A percentile compares a stretch with the other conserved stretches of the same genome.
Conservation (phyloP, 192 early-diverging fungal genomes). For the Mortierella alpina region DNA sequence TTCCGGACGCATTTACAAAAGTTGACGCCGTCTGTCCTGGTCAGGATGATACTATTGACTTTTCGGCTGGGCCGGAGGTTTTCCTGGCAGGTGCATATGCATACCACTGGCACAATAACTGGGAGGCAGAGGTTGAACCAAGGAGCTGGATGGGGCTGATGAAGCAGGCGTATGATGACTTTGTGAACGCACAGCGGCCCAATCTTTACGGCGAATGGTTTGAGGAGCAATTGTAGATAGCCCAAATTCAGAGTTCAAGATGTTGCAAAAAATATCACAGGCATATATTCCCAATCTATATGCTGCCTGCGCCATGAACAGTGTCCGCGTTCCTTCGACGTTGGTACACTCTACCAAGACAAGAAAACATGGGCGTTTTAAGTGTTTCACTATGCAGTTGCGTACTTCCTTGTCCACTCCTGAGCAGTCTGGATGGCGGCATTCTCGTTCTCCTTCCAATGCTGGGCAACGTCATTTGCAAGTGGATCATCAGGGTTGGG, state of each 20-base stretch:
- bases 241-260: background rate
- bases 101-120: slow-evolving; percentile 56
- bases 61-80: slow-evolving; percentile 35
- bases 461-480: slow-evolving; percentile 98
- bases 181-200: slow-evolving; percentile 26
- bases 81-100: slow-evolving; percentile 49
- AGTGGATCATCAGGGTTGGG: slow-evolving; percentile 99
- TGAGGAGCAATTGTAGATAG: background rate
- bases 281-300: no score
- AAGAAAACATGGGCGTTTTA: background rate
- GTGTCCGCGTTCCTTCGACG: no score
- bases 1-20: slow-evolving; percentile 27
- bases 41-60: background rate
- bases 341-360: background rate
- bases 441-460: slow-evolving; percentile 98
- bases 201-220: slow-evolving; percentile 55
- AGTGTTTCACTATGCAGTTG: slow-evolving; percentile 27
- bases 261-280: no score
- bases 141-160: slow-evolving; percentile 52
- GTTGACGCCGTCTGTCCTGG: slow-evolving; percentile 23
- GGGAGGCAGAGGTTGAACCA: slow-evolving; percentile 24
- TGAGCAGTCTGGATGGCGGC: slow-evolving; percentile 75
- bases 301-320: no score
- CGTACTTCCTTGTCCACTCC: slow-evolving; percentile 60
- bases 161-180: slow-evolving; percentile 39